Percentiles rank a stretch among this genome's conserved stretches.
Conservation (phyloP, 2,329 filamentous ascomycete species). For the Leptodontidium sp. region DNA sequence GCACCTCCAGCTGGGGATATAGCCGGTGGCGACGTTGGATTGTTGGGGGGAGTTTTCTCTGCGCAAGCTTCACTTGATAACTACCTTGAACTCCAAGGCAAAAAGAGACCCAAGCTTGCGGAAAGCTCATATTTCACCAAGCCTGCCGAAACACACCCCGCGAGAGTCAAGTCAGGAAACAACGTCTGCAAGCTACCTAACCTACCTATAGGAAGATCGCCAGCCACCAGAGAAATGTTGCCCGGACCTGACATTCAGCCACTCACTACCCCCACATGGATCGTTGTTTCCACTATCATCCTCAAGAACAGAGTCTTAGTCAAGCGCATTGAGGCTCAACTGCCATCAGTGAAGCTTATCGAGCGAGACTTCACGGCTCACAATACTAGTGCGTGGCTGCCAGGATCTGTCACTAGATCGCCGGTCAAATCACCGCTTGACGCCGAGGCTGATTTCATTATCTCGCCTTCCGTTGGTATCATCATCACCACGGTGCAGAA, state of each 20-base stretch:
- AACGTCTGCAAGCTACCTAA: neutral
- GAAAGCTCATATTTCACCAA: slow-evolving; percentile 43
- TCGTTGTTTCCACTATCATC: slow-evolving; percentile 62
- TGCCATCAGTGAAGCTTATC: slow-evolving; percentile 60
- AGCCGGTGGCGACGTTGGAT: slow-evolving; percentile 14
- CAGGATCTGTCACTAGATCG: slow-evolving; percentile 46
- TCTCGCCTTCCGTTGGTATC: slow-evolving; percentile 74
- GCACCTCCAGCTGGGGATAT: neutral
- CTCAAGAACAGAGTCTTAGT: slow-evolving; percentile 56
- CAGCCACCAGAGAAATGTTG: slow-evolving; percentile 24
- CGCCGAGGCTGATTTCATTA: slow-evolving; percentile 74
- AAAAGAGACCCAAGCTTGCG: slow-evolving; percentile 43
- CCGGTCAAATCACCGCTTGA: slow-evolving; percentile 51
- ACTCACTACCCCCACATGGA: slow-evolving; percentile 45
- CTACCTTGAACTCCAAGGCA: slow-evolving; percentile 59
- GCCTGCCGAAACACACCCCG: neutral
- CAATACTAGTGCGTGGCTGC: slow-evolving; percentile 49
- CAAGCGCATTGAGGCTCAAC: slow-evolving; percentile 57
- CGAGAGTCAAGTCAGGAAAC: neutral
- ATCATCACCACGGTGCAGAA: slow-evolving; percentile 76
- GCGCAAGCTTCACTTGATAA: slow-evolving; percentile 54
- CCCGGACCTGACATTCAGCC: slow-evolving; percentile 34
- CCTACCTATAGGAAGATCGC: slow-evolving; percentile 30
- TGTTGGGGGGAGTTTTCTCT: slow-evolving; percentile 48
- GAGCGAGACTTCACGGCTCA: slow-evolving; percentile 65